Base-by-base conservation (phyloP, 106 monocot genomes). In the Dendrobium huoshanense region DNA sequence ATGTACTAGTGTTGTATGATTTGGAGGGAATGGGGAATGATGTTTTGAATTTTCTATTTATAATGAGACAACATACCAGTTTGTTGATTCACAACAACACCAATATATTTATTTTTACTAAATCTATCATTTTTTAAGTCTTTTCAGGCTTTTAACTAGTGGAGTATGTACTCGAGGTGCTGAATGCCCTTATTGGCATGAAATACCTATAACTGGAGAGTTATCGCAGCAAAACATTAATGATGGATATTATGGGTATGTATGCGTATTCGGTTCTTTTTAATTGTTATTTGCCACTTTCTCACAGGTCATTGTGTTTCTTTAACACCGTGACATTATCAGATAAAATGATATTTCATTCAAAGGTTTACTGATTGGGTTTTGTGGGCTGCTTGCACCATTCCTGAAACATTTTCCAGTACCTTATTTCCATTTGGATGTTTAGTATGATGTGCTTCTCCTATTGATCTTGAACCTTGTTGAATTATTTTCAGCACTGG, bases 201-300 rank as follows among this genome's bases (percentile, higher is more conserved):
- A 99, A 84, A 99, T 99, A 95, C 99, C 95, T 76, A 82, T 76
- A 86, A 90, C 89, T 37, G 95, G 95, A 49, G 99, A 99, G 80
- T 80, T 99, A 40, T 91, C 99, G 77, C 93, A 95, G 77, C 99
- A 99, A 76, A 99, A 99, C 80, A 99, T 99, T 19, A 99, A 99
- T 86, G 99, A 99, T 85, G 91, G 99, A 19, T 99, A 99, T 43
- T 99, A 99, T 74, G 99, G 99, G 99, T 99, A 93, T 79, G 88
- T 83, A 55, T 61, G 2, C 25, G 22, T 49, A 4, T 17, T 56
- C 19, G 10, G 29, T 68, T 68, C 11, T 68, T 31, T 68, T 29
- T 58, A 4, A 9, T 31, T 31, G 10, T 31, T 10, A 37, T 37
- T 37, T 37, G 2, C 37, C 37, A 3, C 3, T 3, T 16, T 55